Conservation (phyloP, 2,329 filamentous ascomycete species). For the Aspergillus ustus region DNA sequence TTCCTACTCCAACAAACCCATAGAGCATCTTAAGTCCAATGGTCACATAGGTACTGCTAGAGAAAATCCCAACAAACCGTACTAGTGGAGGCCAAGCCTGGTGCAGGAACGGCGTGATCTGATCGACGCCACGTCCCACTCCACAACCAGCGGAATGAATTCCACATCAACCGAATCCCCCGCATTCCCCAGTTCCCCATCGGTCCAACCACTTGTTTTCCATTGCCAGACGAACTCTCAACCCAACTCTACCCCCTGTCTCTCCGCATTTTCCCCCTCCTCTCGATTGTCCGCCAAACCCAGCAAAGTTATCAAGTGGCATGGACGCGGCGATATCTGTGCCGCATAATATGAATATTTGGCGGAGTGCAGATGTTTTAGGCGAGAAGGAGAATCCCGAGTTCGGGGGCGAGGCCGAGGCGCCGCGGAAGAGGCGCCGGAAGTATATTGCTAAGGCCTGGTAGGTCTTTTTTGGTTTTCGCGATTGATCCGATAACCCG, state of each 20-base stretch:
- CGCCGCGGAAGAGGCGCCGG: conserved; percentile 61
- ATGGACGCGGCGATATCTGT: conserved; percentile 2
- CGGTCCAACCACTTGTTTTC: neutral
- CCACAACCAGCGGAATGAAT: neutral
- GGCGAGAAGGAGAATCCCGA: neutral
- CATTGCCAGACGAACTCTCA: neutral
- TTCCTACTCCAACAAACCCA: no score
- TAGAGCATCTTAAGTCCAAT: no score
- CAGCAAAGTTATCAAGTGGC: conserved; percentile 9
- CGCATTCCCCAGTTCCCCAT: neutral
- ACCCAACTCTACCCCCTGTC: neutral
- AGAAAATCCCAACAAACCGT: neutral
- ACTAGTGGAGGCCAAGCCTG: neutral
- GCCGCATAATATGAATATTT: neutral
- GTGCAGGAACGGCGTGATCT: neutral
- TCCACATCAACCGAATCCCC: neutral
- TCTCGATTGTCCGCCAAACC: neutral
- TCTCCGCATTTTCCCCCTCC: neutral
- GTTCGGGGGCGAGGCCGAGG: neutral
- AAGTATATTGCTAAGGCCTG: conserved; percentile 69
- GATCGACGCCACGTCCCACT: neutral
- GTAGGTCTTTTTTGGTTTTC: conserved; percentile 43
- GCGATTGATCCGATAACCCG: neutral
- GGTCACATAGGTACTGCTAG: no score
- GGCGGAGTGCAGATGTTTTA: conserved; percentile 2